These are phyloP conservation scores for Cutaneotrichosporon spelunceum DNA, from an alignment of 1,284 basidiomycete species.

Conservation along the genomic window DNA sequence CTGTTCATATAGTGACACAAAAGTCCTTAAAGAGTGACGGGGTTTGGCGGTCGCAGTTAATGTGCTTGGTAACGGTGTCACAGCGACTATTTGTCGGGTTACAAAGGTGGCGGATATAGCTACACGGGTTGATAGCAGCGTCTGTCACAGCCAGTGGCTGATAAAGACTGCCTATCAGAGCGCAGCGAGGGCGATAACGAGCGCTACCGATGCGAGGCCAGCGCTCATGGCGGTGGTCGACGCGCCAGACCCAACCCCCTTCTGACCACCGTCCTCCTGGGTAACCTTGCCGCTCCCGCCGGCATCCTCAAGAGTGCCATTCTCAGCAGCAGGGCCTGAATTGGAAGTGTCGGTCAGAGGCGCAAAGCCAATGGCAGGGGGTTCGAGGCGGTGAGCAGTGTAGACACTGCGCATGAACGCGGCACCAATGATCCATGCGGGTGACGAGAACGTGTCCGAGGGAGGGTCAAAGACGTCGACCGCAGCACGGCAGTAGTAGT, in stretches of 20 bases:
- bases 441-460: neutral
- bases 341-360: constrained; percentile 26
- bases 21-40: constrained; percentile 2
- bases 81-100: constrained; percentile 4
- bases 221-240: neutral
- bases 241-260: neutral
- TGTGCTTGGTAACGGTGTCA: neutral
- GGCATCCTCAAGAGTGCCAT: neutral
- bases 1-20: constrained; percentile 1
- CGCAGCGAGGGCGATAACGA: neutral
- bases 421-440: constrained; percentile 56
- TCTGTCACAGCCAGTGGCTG: neutral
- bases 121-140: neutral
- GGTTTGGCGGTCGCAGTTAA: neutral
- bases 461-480: constrained; percentile 5
- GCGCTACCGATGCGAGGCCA: neutral
- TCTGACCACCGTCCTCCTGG: neutral
- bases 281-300: neutral
- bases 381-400: constrained; percentile 72
- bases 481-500: constrained; percentile 9
- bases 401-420: constrained; percentile 78
- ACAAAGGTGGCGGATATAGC: neutral
- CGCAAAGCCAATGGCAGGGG: constrained; percentile 79
- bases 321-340: neutral
- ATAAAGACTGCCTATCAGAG: neutral